phyloP scores from a whole-genome alignment of 2,329 filamentous ascomycete genomes.

The Xylaria sp. region DNA sequence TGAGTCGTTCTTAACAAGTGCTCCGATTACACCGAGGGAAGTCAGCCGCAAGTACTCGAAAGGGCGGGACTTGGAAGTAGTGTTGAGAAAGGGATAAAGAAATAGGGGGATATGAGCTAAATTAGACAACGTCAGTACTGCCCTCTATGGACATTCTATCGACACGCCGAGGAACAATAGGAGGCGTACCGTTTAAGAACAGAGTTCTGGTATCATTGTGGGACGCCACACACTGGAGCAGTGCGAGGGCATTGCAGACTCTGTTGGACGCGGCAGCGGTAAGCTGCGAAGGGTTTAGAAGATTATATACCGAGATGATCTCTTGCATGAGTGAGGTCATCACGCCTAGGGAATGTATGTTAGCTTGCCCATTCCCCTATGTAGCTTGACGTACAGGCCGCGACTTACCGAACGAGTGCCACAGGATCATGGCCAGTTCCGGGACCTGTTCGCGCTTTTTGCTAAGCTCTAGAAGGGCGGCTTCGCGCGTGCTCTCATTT shows the following conservation, averaged over 20 bases:
- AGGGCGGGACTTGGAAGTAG: conserved; percentile 95
- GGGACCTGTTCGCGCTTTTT: conserved; percentile 99
- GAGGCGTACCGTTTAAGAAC: conserved; percentile 82
- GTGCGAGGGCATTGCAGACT: conserved; percentile 95
- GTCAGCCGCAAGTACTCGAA: conserved; percentile 98
- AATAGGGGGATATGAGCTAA: conserved; percentile 96
- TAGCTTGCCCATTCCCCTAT: conserved; percentile 4
- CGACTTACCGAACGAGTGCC: conserved; percentile 95
- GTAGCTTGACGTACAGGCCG: conserved; percentile 30
- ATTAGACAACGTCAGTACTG: conserved; percentile 21
- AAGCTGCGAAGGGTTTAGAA: conserved; percentile 95
- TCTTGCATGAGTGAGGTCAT: conserved; percentile 98
- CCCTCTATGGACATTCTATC: neutral
- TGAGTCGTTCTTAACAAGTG: conserved; percentile 97
- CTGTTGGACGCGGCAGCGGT: conserved; percentile 97
- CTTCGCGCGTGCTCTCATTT: conserved; percentile 86
- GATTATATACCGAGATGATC: conserved; percentile 97
- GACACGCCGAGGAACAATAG: neutral
- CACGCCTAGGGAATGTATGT: conserved; percentile 71
- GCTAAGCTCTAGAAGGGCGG: conserved; percentile 92
- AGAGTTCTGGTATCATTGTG: conserved; percentile 95
- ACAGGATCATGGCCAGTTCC: conserved; percentile 93
- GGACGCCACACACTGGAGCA: conserved; percentile 96
- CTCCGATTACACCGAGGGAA: conserved; percentile 94
- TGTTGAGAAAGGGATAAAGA: conserved; percentile 98